Evolutionary conservation across 2,329 filamentous ascomycete genomes (phyloP), one percentile per base, ranked within the genome.

Genomic region (Pestalotiopsis sp.): DNA sequence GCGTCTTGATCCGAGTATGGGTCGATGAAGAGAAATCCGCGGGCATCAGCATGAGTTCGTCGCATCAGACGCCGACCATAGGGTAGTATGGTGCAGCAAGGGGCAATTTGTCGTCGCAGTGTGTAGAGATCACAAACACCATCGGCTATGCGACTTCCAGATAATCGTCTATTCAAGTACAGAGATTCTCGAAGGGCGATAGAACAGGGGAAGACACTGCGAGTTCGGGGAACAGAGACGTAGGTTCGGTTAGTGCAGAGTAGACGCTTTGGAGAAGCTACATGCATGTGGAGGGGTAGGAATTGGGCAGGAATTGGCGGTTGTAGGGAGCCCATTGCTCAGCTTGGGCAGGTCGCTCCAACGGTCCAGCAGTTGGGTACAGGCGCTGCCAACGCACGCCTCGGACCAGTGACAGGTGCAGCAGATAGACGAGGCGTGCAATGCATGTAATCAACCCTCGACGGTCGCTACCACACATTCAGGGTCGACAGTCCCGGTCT

Each of bases 231-330:
- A n/a, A 2, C 14, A n/a, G 44, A 52, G 44, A 52, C 1, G 30
- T 30, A 30, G 30, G 30, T 30, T 30, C 30, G 30, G 30, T 9
- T 30, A 30, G 30, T 30, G 7, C 30, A 30, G 7, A 52, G 17
- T 20, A 9, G 17, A 52, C 6, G 17, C 30, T 30, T 52, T n/a
- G 44, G 44, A n/a, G 17, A 52, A 52, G 44, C 44, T 52, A 5
- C 58, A 40, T n/a, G 44, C 58, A 60, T n/a, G 58, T 17, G 30
- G 10, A n/a, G 44, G 44, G 44, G 30, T 17, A 14, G 22, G 13
- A 4, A 60, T 60, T 60, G 58, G 58, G 58, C 58, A 60, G 58
- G 58, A 38, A 60, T 60, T 38, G 30, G n/a, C 58, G 56, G 26
- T 6, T 30, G n/a, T 58, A 10, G 7, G 9, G 10, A 14, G 9